Percentiles rank a stretch among this genome's conserved stretches.
Evolutionary conservation across 768 basidiomycete species (phyloP).

Genomic region (Mycena rosella): DNA sequence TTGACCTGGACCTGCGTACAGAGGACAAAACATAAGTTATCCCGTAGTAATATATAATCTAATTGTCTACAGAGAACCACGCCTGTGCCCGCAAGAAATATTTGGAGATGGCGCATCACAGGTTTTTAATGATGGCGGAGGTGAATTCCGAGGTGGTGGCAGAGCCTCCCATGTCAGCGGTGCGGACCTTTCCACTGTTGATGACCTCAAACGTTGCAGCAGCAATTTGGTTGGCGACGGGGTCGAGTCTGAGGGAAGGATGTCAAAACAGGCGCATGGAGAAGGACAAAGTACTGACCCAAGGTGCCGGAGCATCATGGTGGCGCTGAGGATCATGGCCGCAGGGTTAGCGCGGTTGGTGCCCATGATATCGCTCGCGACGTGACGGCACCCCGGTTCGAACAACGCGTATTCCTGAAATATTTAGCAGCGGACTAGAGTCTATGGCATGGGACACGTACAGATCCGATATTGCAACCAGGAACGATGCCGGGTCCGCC

Average conservation of each 20-base stretch:
- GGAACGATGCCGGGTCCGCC: conserved; percentile 99
- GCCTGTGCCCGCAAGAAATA: conserved; percentile 22
- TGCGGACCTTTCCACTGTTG: conserved; percentile 87
- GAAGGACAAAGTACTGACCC: conserved; percentile 66
- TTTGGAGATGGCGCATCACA: conserved; percentile 46
- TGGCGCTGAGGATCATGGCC: conserved; percentile 96
- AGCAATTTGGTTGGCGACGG: conserved; percentile 94
- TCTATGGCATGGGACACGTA: conserved; percentile 46
- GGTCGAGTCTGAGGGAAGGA: conserved; percentile 76
- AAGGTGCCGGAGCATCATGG: conserved; percentile 97
- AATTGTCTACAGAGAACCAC: conserved; percentile 27
- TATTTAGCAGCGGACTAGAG: conserved; percentile 26
- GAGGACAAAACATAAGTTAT: conserved; percentile 36
- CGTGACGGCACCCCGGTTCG: conserved; percentile 98
- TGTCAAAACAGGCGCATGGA: conserved; percentile 24
- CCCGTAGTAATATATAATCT: conserved; percentile 36
- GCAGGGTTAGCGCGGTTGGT: conserved; percentile 97
- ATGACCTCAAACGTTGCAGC: conserved; percentile 94
- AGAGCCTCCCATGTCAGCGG: conserved; percentile 96
- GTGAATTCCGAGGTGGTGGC: conserved; percentile 97
- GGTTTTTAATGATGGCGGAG: conserved; percentile 87
- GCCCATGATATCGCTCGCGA: conserved; percentile 96
- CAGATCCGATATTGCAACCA: conserved; percentile 96
- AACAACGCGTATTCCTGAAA: conserved; percentile 94
- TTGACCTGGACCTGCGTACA: conserved; percentile 51